phyloP scores from a whole-genome alignment of 768 basidiomycete genomes.

The Boletellus ananas region DNA sequence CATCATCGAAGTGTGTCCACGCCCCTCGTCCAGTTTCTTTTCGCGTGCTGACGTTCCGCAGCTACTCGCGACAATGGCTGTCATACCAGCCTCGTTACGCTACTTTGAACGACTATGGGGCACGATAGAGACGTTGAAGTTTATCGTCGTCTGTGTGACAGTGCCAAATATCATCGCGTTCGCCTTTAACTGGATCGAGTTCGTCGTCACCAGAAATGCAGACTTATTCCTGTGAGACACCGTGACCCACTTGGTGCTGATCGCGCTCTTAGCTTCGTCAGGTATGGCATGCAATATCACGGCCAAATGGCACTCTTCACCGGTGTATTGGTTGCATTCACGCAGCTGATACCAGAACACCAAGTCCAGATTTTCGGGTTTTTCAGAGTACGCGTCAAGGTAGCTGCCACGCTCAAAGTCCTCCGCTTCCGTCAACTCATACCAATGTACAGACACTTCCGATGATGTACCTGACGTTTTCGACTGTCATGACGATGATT shows the following conservation, averaged over 20 bases:
- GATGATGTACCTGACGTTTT: conserved; percentile 91
- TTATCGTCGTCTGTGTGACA: conserved; percentile 74
- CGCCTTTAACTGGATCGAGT: conserved; percentile 87
- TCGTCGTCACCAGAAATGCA: conserved; percentile 59
- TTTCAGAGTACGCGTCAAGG: conserved; percentile 87
- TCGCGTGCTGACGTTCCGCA: conserved; percentile 30
- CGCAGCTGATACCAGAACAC: conserved; percentile 96
- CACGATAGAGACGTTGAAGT: conserved; percentile 76
- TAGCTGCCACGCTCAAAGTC: conserved; percentile 27
- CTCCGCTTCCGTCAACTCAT: not conserved
- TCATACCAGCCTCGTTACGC: conserved; percentile 77
- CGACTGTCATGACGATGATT: conserved; percentile 76
- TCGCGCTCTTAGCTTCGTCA: conserved; percentile 31
- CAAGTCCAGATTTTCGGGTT: conserved; percentile 91
- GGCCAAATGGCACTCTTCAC: conserved; percentile 92
- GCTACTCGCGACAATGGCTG: conserved; percentile 73
- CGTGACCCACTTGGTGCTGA: conserved; percentile 2
- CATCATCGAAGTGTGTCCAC: conserved; percentile 69
- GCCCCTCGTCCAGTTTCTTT: not conserved
- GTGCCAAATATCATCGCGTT: conserved; percentile 87
- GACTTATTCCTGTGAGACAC: conserved; percentile 73
- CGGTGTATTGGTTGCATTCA: conserved; percentile 90
- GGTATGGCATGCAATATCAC: conserved; percentile 86
- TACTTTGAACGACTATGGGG: conserved; percentile 98
- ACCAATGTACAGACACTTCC: conserved; percentile 65